Evolutionary conservation across 352 stramenopile genomes (phyloP), one percentile per base, ranked within the genome.

Genomic region (Nothophytophthora sp.): DNA sequence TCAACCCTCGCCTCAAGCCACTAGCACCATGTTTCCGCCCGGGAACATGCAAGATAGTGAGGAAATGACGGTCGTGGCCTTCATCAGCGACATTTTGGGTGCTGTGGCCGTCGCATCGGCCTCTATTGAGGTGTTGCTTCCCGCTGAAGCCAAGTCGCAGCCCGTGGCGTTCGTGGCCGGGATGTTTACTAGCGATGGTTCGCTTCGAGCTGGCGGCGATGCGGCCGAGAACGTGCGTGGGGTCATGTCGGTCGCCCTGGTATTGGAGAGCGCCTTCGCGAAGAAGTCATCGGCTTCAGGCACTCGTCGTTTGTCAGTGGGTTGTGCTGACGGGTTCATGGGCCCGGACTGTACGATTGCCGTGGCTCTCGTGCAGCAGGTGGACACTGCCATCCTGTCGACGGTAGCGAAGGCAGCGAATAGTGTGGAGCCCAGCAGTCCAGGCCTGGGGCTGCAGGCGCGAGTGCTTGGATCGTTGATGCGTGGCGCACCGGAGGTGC

Each of bases 371-470:
- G 57, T 90, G 13, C 70, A 71, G n/a, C 22, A 22, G 0, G 38
- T 87, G 1, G 81, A 80, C 42, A 37, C 50, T 15, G 52, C 40
- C 12, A 85, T 92, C 25, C 59, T 92, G 13, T 37, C 62, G 2
- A 79, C 64, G 0, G 59, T 90, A 0, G 54, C 54, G 3, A 48
- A 9, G 2, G 47, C 71, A 1, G 50, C 72, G 0, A 44, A 48
- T 11, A 39, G 56, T 0, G 47, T 74, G 3, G 72, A 92, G 37
- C 66, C 75, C 1, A 83, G 66, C 12, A 63, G 47, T 1, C 71
- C 64, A 1, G 63, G 62, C 2, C 74, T 92, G 12, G 69, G 64
- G 2, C 82, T 88, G 30, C 75, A 85, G 45, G 73, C 70, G 4
- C 53, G 65, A 6, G 72, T 88, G 9, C 40, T 85, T 9, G 48